These are phyloP conservation scores for Tagetes erecta DNA, from an alignment of 129 eudicot genomes.

Conservation along the genomic window DNA sequence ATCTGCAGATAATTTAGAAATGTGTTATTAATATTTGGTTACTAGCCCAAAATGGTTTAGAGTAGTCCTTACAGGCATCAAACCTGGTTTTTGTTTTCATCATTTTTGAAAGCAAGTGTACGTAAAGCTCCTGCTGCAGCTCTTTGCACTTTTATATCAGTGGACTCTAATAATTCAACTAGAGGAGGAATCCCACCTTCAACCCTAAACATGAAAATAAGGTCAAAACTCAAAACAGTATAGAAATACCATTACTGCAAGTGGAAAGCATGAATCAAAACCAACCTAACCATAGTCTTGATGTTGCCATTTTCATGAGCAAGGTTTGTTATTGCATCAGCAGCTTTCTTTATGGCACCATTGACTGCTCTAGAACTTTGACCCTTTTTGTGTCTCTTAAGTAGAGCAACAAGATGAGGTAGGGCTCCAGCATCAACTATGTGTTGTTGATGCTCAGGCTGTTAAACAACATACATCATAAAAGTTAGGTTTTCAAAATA, in stretches of 20 bases:
- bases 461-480: slow-evolving; percentile 18
- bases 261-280: neutral
- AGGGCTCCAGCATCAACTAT: slow-evolving; percentile 96
- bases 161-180: slow-evolving; percentile 74
- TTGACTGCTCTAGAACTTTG: slow-evolving; percentile 53
- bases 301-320: slow-evolving; percentile 90
- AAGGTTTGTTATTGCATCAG: slow-evolving; percentile 95
- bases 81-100: slow-evolving; percentile 90
- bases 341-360: slow-evolving; percentile 82
- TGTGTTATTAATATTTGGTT: neutral
- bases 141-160: slow-evolving; percentile 84
- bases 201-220: slow-evolving; percentile 43
- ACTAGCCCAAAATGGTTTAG: slow-evolving; percentile 6
- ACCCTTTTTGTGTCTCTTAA: slow-evolving; percentile 49
- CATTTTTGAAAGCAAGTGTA: slow-evolving; percentile 81
- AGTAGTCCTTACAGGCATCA: neutral
- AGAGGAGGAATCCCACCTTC: slow-evolving; percentile 98
- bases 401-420: slow-evolving; percentile 72
- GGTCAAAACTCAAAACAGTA: slow-evolving; percentile 13
- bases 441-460: slow-evolving; percentile 90
- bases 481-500: neutral
- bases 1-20: slow-evolving; percentile 50
- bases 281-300: slow-evolving; percentile 80
- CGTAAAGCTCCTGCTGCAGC: slow-evolving; percentile 91
- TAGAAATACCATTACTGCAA: neutral